phyloP scores from a whole-genome alignment of 345 rosid species.

The Hevea brasiliensis region DNA sequence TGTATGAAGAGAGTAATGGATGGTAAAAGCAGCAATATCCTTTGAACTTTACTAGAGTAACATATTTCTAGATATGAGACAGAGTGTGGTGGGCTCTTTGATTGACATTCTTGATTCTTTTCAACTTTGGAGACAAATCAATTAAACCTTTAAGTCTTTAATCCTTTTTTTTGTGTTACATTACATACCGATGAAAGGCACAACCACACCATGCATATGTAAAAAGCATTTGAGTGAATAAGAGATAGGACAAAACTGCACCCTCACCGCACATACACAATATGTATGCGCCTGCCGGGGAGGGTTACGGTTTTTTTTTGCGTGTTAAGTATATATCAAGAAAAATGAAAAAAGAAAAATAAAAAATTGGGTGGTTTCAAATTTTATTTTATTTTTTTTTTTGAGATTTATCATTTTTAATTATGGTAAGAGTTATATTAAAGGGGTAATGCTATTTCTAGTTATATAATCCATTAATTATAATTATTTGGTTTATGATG shows the following conservation, averaged over 20 bases:
- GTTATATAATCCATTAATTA: no score
- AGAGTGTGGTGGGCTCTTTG: constrained; percentile 10
- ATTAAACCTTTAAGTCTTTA: neutral
- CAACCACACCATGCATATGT: neutral
- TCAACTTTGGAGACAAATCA: constrained; percentile 6
- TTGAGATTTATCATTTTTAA: no score
- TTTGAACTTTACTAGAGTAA: neutral
- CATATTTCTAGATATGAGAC: neutral
- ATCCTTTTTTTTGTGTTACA: neutral
- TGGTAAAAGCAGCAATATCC: constrained; percentile 1
- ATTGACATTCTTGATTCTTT: constrained; percentile 10
- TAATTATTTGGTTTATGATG: no score
- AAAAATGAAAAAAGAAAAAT: no score
- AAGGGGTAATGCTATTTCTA: no score
- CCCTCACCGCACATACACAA: no score
- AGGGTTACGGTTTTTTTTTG: no score
- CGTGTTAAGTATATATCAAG: no score
- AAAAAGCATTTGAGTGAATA: neutral
- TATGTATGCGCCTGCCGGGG: no score
- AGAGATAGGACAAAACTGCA: neutral
- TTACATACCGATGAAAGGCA: constrained; percentile 1
- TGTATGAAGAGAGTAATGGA: neutral
- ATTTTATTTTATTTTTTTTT: no score
- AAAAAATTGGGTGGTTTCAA: no score
- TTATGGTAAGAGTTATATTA: no score